These are phyloP conservation scores for Vitis hybrid DNA, from an alignment of 177 flowering plant species.

Conservation along the genomic window DNA sequence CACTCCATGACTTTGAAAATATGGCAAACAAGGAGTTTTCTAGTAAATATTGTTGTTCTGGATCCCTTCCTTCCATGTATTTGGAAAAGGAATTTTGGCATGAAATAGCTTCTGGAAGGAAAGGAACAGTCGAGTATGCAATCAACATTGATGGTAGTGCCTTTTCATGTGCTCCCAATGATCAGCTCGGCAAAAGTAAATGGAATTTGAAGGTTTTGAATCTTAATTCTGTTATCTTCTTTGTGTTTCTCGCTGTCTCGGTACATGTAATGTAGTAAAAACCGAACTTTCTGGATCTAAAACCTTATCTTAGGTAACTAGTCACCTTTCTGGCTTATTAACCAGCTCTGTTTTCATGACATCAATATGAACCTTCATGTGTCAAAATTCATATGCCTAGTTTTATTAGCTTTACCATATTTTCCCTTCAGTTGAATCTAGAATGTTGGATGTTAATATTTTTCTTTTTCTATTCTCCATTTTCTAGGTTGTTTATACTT, in stretches of 20 bases:
- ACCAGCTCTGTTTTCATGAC: not conserved
- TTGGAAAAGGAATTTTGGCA: constrained; percentile 30
- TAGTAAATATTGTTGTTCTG: constrained; percentile 8
- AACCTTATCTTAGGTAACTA: too few species aligned
- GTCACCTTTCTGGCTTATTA: not conserved
- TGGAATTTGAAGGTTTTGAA: constrained; percentile 28
- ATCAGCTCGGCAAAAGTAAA: constrained; percentile 25
- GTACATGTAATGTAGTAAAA: too few species aligned
- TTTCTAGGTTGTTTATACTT: not conserved
- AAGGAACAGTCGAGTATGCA: constrained; percentile 25
- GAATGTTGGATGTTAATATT: not conserved
- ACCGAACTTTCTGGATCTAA: too few species aligned
- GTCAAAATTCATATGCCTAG: not conserved
- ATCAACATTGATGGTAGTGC: constrained; percentile 32
- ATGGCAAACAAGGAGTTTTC: constrained; percentile 20
- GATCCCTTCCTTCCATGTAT: constrained; percentile 10
- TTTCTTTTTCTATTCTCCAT: not conserved
- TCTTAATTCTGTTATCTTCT: not conserved
- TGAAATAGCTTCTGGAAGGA: constrained; percentile 21
- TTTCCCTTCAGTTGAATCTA: not conserved
- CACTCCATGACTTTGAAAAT: constrained; percentile 15
- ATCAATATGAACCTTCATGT: not conserved
- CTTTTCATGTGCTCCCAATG: constrained; percentile 20
- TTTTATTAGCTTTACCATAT: not conserved
- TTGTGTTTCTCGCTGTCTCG: not conserved